A percentile compares a stretch with the other conserved stretches of the same genome.
These are phyloP conservation scores for Chamaecrista fasciculata DNA, from an alignment of 306 rosid genomes.

Conservation along the genomic window DNA sequence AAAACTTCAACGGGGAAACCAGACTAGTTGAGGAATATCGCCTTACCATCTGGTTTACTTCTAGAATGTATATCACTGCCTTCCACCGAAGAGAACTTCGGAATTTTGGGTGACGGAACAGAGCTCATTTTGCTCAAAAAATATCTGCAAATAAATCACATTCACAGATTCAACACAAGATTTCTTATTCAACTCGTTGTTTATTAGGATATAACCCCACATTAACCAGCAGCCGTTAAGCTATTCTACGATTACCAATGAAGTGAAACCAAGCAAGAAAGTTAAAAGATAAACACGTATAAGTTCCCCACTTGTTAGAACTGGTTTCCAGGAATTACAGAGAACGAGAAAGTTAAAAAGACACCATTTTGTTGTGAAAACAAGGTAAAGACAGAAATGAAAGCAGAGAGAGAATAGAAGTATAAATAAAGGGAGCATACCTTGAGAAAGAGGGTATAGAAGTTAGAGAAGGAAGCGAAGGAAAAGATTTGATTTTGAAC, in stretches of 20 bases:
- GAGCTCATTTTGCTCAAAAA: conserved; percentile 51
- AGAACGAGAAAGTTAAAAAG: neutral
- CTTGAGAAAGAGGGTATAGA: conserved; percentile 9
- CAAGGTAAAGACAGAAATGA: neutral
- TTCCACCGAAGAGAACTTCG: conserved; percentile 61
- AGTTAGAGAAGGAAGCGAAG: conserved; percentile 30
- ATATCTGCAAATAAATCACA: conserved; percentile 25
- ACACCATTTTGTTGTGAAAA: neutral
- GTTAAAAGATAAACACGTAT: neutral
- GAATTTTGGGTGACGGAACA: conserved; percentile 34
- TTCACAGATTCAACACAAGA: neutral
- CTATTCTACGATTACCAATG: neutral
- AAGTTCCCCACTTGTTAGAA: neutral
- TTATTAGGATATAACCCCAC: neutral
- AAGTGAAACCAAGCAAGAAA: neutral
- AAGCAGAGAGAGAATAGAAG: neutral
- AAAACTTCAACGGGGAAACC: neutral
- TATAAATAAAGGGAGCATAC: neutral
- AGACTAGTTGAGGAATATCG: neutral
- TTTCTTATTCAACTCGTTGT: neutral
- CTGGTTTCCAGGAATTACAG: neutral
- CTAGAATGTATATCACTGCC: conserved; percentile 44
- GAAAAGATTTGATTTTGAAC: conserved; percentile 33
- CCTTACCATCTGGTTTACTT: conserved; percentile 55
- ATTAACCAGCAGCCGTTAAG: neutral